These are phyloP conservation scores for Candida multigemmis DNA, from an alignment of 805 yeast genomes.

Conservation along the genomic window DNA sequence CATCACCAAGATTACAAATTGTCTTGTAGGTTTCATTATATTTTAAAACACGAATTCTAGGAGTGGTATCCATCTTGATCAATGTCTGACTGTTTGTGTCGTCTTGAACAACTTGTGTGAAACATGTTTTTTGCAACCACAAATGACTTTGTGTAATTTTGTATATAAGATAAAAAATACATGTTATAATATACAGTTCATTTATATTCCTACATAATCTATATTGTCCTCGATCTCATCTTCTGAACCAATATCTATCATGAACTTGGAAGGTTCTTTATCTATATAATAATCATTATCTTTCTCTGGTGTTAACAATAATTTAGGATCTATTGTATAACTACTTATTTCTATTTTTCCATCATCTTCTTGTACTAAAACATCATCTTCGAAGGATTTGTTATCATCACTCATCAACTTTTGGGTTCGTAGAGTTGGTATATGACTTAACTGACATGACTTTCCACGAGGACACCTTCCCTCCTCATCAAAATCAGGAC, in stretches of 20 bases:
- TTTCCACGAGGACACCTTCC: conserved; percentile 48
- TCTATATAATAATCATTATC: conserved; percentile 18
- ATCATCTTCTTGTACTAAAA: conserved; percentile 4
- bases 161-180: no score
- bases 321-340: conserved; percentile 22
- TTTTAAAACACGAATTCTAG: no score
- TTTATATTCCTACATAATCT: conserved; percentile 12
- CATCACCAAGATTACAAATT: conserved; percentile 54
- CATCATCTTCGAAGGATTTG: conserved; percentile 6
- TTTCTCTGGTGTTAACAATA: conserved; percentile 10
- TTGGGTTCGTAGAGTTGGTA: conserved; percentile 16
- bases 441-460: conserved; percentile 47
- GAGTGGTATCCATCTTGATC: neutral
- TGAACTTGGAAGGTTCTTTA: conserved; percentile 3
- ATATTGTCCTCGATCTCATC: conserved; percentile 14
- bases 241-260: neutral
- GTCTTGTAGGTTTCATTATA: conserved; percentile 35
- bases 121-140: no score
- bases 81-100: no score
- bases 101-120: no score
- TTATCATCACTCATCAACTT: conserved; percentile 11
- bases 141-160: no score
- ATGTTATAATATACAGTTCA: neutral
- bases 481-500: conserved; percentile 65
- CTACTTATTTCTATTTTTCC: conserved; percentile 16